Percentiles rank a stretch among this genome's conserved stretches.
Evolutionary conservation across 176 grass and related monocot species (phyloP).

Genomic region (Dendrocalamus sinicus): DNA sequence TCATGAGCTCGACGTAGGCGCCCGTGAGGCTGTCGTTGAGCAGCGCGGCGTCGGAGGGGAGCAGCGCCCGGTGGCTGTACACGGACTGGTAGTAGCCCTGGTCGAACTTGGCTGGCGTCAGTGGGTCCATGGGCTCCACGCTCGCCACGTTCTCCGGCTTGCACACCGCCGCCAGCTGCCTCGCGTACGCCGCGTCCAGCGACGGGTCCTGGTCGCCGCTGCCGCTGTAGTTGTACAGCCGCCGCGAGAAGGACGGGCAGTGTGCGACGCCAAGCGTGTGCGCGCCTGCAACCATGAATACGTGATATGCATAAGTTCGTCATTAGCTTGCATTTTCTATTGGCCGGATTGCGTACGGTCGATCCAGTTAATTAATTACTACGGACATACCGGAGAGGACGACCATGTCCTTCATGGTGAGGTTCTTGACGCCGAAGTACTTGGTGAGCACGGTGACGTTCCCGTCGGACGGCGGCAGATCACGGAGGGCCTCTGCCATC

Average conservation of each 20-base stretch:
- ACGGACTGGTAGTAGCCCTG: conserved; percentile 58
- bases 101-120: conserved; percentile 40
- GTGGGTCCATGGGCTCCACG: conserved; percentile 40
- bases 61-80: conserved; percentile 20
- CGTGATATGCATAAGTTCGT: too few relatives aligned
- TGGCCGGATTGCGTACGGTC: neutral
- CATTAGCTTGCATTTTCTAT: too few relatives aligned
- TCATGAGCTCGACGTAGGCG: conserved; percentile 56
- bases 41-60: conserved; percentile 56
- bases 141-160: neutral
- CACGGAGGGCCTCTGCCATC: conserved; percentile 29
- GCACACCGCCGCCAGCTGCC: conserved; percentile 37
- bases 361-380: neutral
- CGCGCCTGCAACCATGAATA: conserved; percentile 30
- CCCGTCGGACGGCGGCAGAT: conserved; percentile 53
- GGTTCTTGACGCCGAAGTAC: conserved; percentile 60
- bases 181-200: conserved; percentile 43
- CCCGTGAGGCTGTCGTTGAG: conserved; percentile 53
- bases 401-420: conserved; percentile 67
- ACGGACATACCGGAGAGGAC: conserved; percentile 60
- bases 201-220: conserved; percentile 50
- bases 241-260: conserved; percentile 52
- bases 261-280: conserved; percentile 72
- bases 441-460: conserved; percentile 53
- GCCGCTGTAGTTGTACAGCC: conserved; percentile 67